These are phyloP conservation scores for Paramarasmius palmivorus DNA, from an alignment of 1,284 basidiomycete species.

Conservation along the genomic window DNA sequence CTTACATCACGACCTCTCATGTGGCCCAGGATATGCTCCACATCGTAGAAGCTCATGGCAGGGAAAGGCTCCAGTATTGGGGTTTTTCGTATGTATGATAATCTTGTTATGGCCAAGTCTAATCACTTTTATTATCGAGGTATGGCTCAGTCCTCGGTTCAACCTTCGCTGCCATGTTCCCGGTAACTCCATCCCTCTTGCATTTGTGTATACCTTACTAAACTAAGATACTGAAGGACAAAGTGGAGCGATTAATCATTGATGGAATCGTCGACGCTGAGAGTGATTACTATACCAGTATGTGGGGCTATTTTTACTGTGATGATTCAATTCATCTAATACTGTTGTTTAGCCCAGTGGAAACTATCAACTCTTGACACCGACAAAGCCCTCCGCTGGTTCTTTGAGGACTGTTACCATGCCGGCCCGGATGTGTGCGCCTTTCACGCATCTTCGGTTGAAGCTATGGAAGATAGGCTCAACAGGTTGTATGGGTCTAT, in stretches of 20 bases:
- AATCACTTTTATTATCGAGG: neutral
- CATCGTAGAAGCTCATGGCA: conserved; percentile 44
- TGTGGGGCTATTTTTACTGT: neutral
- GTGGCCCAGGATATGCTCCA: conserved; percentile 50
- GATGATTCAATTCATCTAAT: neutral
- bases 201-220: neutral
- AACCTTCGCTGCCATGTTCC: conserved; percentile 21
- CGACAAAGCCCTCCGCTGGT: conserved; percentile 25
- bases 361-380: conserved; percentile 21
- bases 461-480: conserved; percentile 25
- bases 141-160: conserved; percentile 16
- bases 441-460: conserved; percentile 26
- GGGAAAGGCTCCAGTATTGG: conserved; percentile 50
- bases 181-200: neutral
- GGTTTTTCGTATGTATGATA: conserved; percentile 46
- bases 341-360: conserved; percentile 17
- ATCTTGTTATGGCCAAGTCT: neutral
- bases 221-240: neutral
- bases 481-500: conserved; percentile 20
- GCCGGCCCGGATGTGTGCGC: conserved; percentile 24
- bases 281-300: conserved; percentile 16
- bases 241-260: conserved; percentile 20
- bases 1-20: conserved; percentile 42
- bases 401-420: conserved; percentile 24
- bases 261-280: too few relatives aligned